A percentile compares a stretch with the other conserved stretches of the same genome.
These are phyloP conservation scores for Ustulina deusta DNA, from an alignment of 2,329 filamentous ascomycete species.

Conservation along the genomic window DNA sequence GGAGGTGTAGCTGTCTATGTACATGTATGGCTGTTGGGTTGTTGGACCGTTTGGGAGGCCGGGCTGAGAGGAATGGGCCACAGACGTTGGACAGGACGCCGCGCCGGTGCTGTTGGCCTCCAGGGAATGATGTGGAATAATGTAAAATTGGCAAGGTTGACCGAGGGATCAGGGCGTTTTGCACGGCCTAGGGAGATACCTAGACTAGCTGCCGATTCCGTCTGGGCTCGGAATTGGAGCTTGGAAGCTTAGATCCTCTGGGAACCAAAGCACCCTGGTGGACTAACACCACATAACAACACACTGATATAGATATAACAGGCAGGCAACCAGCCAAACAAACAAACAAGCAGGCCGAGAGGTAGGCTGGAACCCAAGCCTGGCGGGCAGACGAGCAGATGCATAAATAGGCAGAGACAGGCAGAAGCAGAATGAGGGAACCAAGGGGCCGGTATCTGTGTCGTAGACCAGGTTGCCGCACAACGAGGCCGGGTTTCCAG, in stretches of 20 bases:
- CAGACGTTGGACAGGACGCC: slow-evolving; percentile 1
- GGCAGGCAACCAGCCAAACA: neutral
- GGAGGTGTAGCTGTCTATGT: slow-evolving; percentile 19
- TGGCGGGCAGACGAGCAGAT: neutral
- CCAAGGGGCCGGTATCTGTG: slow-evolving; percentile 16
- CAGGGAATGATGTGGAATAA: slow-evolving; percentile 25
- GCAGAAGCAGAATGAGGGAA: slow-evolving; percentile 9
- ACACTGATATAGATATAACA: neutral
- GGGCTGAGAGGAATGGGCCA: neutral
- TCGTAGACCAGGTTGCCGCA: slow-evolving; percentile 28
- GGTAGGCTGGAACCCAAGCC: neutral
- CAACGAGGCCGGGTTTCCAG: slow-evolving; percentile 25
- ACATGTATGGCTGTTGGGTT: slow-evolving; percentile 14
- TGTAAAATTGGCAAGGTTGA: slow-evolving; percentile 29
- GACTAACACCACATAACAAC: slow-evolving; percentile 23
- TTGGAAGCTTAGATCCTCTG: slow-evolving; percentile 35
- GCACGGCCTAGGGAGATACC: slow-evolving; percentile 9
- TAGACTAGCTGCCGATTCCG: slow-evolving; percentile 28
- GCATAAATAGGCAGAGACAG: neutral
- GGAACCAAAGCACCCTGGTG: slow-evolving; percentile 29
- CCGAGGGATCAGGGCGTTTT: slow-evolving; percentile 30
- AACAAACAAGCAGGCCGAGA: neutral
- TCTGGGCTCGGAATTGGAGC: slow-evolving; percentile 33
- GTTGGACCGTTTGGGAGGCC: neutral
- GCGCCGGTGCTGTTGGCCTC: slow-evolving; percentile 8